A percentile compares a stretch with the other conserved stretches of the same genome.
These are phyloP conservation scores for Phytophthora nicotianae DNA, from an alignment of 352 stramenopile genomes.

Conservation along the genomic window DNA sequence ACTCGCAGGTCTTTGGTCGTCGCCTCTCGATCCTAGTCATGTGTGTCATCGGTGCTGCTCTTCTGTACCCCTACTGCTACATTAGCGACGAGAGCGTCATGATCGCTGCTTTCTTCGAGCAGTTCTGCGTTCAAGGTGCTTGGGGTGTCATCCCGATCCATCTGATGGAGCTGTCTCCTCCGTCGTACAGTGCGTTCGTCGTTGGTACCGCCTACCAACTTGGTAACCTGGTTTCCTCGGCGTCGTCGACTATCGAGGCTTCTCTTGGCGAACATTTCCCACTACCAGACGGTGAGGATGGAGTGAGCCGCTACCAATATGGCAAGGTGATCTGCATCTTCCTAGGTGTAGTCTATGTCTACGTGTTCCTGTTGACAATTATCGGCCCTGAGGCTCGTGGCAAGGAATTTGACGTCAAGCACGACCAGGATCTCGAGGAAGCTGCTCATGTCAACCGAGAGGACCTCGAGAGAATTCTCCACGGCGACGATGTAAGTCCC, in stretches of 20 bases:
- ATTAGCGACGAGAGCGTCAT: constrained; percentile 35
- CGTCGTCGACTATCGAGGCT: constrained; percentile 58
- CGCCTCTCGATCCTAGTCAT: constrained; percentile 50
- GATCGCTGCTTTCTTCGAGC: constrained; percentile 49
- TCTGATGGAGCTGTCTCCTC: constrained; percentile 60
- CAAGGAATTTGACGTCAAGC: constrained; percentile 55
- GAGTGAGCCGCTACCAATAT: constrained; percentile 48
- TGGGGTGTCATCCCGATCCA: constrained; percentile 53
- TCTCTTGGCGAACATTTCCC: constrained; percentile 52
- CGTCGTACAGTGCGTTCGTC: constrained; percentile 54
- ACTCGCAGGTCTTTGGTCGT: constrained; percentile 57
- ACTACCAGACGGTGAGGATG: constrained; percentile 33
- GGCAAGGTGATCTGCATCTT: constrained; percentile 58
- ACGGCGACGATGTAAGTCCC: constrained; percentile 21
- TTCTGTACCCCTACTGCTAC: constrained; percentile 61
- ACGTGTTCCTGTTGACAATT: constrained; percentile 52
- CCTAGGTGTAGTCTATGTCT: constrained; percentile 52
- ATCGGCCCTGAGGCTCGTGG: constrained; percentile 51
- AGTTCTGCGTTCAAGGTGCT: constrained; percentile 52
- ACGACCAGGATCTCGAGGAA: constrained; percentile 44
- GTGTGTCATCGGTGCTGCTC: constrained; percentile 31
- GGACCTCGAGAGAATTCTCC: constrained; percentile 42
- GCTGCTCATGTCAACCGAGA: constrained; percentile 36
- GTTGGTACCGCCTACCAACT: constrained; percentile 60
- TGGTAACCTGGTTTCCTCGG: constrained; percentile 58